Evolutionary conservation across 2,329 filamentous ascomycete species (phyloP).

Genomic region (Penicillium capsulatum): DNA sequence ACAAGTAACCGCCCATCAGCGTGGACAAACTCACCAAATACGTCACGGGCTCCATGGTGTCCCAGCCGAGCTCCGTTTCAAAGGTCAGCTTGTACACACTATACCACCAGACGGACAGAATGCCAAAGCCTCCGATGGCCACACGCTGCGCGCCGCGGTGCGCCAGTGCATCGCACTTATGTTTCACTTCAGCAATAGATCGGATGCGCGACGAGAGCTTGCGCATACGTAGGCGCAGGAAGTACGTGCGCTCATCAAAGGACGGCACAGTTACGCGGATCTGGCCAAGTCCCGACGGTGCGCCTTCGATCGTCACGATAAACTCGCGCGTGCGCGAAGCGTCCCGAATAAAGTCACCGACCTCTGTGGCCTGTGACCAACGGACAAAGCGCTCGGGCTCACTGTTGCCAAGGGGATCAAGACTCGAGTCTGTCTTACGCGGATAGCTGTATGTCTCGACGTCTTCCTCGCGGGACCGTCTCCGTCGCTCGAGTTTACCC

Average conservation of each 20-base stretch:
- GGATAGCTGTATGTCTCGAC: conserved; percentile 69
- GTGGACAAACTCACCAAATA: conserved; percentile 83
- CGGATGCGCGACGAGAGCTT: conserved; percentile 67
- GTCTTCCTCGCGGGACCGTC: conserved; percentile 52
- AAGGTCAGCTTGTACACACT: conserved; percentile 67
- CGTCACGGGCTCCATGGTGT: conserved; percentile 84
- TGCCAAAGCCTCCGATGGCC: conserved; percentile 72
- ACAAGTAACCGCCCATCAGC: conserved; percentile 84
- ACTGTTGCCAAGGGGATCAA: conserved; percentile 12
- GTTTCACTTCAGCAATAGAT: conserved; percentile 67
- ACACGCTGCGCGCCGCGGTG: conserved; percentile 73
- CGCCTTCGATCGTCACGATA: conserved; percentile 74
- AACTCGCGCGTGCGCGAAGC: conserved; percentile 82
- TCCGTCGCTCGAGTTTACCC: conserved; percentile 36
- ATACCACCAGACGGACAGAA: conserved; percentile 74
- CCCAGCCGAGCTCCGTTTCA: conserved; percentile 76
- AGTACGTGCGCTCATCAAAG: conserved; percentile 87
- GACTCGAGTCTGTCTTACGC: conserved; percentile 43
- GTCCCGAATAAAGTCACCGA: conserved; percentile 91
- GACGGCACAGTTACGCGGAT: conserved; percentile 78
- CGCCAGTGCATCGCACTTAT: conserved; percentile 73
- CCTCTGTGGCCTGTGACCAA: conserved; percentile 84
- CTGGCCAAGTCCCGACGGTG: conserved; percentile 55
- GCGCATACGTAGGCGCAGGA: conserved; percentile 70
- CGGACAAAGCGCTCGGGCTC: conserved; percentile 63